These are phyloP conservation scores for Gaertneriomyces semiglobifer DNA, from an alignment of 192 early-diverging fungal species.

Conservation along the genomic window DNA sequence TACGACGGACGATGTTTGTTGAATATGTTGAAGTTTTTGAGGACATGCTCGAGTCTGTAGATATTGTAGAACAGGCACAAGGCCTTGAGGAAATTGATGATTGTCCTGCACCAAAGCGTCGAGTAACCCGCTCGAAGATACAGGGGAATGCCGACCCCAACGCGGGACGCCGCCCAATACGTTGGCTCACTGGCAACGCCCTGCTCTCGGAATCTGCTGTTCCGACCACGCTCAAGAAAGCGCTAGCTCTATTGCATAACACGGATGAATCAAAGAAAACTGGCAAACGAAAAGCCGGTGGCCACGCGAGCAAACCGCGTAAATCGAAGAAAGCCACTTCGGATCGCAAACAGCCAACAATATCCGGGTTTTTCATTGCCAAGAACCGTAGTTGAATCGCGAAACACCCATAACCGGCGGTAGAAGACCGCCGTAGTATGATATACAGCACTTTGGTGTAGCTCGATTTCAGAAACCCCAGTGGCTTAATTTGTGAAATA, in stretches of 20 bases:
- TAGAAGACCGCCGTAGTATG: too few relatives aligned
- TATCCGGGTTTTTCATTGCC: too few relatives aligned
- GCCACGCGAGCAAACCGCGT: too few relatives aligned
- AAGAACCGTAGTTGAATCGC: too few relatives aligned
- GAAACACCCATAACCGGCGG: too few relatives aligned
- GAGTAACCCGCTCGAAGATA: not conserved
- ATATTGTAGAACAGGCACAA: not conserved
- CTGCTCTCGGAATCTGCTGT: conserved; percentile 13
- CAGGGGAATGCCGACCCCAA: not conserved
- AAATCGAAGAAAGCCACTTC: too few relatives aligned
- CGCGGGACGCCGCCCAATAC: not conserved
- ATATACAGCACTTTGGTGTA: too few relatives aligned
- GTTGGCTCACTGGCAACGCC: conserved; percentile 15
- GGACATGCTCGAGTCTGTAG: not conserved
- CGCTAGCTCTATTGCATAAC: conserved; percentile 1
- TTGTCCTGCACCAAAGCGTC: not conserved
- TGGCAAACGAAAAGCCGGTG: not conserved
- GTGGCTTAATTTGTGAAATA: too few relatives aligned
- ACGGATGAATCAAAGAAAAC: not conserved
- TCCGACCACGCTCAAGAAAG: conserved; percentile 24
- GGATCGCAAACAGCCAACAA: too few relatives aligned
- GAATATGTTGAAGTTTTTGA: conserved; percentile 14
- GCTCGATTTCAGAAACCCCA: too few relatives aligned
- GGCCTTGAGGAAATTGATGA: not conserved
- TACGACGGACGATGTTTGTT: conserved; percentile 39